phyloP scores from a whole-genome alignment of 202 grass and related monocot species.

The Carex arenaria region DNA sequence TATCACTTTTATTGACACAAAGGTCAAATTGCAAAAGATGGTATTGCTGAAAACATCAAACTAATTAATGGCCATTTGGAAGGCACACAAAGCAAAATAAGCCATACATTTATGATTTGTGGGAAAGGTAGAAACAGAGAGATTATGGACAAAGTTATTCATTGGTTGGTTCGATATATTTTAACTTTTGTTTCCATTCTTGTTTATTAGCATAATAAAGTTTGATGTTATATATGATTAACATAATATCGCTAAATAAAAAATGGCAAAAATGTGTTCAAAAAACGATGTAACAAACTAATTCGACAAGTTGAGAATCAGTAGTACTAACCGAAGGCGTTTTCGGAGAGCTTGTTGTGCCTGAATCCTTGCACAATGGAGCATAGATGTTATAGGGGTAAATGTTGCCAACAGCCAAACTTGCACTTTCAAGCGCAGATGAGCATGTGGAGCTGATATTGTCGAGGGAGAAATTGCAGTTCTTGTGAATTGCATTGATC shows the following conservation, averaged over 20 bases:
- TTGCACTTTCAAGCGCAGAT: neutral
- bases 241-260: no score
- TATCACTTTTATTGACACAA: neutral
- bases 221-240: no score
- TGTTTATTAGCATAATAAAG: no score
- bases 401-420: constrained; percentile 12
- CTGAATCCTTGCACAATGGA: constrained; percentile 36
- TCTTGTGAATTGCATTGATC: constrained; percentile 32
- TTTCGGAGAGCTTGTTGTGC: constrained; percentile 37
- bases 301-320: no score
- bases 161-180: no score
- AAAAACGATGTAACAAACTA: no score
- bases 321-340: constrained; percentile 35
- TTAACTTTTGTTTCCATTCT: no score
- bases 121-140: neutral
- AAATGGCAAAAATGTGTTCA: no score
- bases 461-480: constrained; percentile 57
- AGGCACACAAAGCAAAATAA: no score
- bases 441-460: neutral
- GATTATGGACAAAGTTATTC: no score
- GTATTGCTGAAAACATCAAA: neutral
- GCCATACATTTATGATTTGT: no score
- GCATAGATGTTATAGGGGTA: constrained; percentile 96
- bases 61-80: neutral
- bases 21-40: neutral